A percentile compares a stretch with the other conserved stretches of the same genome.
Evolutionary conservation across 2,329 filamentous ascomycete species (phyloP).

Genomic region (Sarocladium oryzae): DNA sequence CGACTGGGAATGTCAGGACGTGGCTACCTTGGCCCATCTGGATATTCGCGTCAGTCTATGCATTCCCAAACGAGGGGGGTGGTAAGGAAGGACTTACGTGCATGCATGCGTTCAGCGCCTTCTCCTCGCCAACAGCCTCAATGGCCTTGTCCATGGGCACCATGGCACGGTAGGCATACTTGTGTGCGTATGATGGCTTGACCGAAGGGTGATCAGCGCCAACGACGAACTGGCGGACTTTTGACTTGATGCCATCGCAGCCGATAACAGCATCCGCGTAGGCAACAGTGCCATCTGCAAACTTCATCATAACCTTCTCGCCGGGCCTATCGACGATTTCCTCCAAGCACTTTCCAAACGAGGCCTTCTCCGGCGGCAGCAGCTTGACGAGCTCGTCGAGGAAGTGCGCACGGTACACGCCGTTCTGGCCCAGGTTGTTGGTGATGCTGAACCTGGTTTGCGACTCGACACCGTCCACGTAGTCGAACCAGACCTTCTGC

Average conservation of each 20-base stretch:
- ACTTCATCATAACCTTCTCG: slow-evolving; percentile 24
- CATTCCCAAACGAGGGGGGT: too few species aligned
- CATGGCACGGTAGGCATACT: slow-evolving; percentile 49
- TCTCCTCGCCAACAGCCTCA: slow-evolving; percentile 35
- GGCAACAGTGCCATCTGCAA: slow-evolving; percentile 32
- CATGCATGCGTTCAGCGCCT: slow-evolving; percentile 23
- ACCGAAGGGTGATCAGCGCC: slow-evolving; percentile 20
- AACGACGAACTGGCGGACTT: slow-evolving; percentile 30
- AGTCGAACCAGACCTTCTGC: slow-evolving; percentile 16
- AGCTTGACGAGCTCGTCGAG: slow-evolving; percentile 33
- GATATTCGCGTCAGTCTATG: background rate
- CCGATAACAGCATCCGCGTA: slow-evolving; percentile 42
- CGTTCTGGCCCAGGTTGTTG: slow-evolving; percentile 22
- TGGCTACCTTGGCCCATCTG: slow-evolving; percentile 44
- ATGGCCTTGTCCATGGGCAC: slow-evolving; percentile 45
- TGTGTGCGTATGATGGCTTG: slow-evolving; percentile 41
- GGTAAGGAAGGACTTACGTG: slow-evolving; percentile 14
- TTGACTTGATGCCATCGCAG: slow-evolving; percentile 59
- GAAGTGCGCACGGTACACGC: slow-evolving; percentile 31
- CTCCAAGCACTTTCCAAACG: slow-evolving; percentile 29
- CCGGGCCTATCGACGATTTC: slow-evolving; percentile 20
- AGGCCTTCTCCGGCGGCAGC: slow-evolving; percentile 24
- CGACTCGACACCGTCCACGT: slow-evolving; percentile 12
- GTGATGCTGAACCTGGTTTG: slow-evolving; percentile 6
- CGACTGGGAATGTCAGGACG: slow-evolving; percentile 52